These are phyloP conservation scores for Balakata baccata DNA, from an alignment of 345 rosid species.

Conservation along the genomic window DNA sequence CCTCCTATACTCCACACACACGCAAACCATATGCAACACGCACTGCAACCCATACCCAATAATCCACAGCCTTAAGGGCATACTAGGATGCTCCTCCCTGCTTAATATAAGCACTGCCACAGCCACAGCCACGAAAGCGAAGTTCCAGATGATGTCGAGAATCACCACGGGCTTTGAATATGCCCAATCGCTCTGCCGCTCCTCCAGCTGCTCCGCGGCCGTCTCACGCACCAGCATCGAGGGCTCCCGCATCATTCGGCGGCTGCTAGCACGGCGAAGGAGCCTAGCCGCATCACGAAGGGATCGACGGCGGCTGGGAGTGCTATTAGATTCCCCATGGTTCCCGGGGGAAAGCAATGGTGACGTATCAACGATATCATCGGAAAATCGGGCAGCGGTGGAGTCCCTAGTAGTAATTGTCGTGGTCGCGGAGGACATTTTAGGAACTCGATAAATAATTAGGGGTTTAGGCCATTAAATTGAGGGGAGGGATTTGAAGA, in stretches of 20 bases:
- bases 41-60: slow-evolving; percentile 80
- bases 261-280: slow-evolving; percentile 85
- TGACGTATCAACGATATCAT: slow-evolving; percentile 59
- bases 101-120: slow-evolving; percentile 55
- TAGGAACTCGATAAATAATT: background rate
- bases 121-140: slow-evolving; percentile 80
- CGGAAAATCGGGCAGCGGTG: slow-evolving; percentile 41
- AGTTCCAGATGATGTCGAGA: slow-evolving; percentile 78
- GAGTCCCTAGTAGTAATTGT: slow-evolving; percentile 10
- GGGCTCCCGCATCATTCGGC: slow-evolving; percentile 85
- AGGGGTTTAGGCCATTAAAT: background rate
- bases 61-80: slow-evolving; percentile 88
- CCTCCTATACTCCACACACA: slow-evolving; percentile 74
- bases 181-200: slow-evolving; percentile 98
- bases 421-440: slow-evolving; percentile 24
- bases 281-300: slow-evolving; percentile 79
- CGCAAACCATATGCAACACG: slow-evolving; percentile 78
- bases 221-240: slow-evolving; percentile 91
- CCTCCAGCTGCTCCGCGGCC: slow-evolving; percentile 96
- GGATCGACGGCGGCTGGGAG: slow-evolving; percentile 60
- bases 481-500: background rate
- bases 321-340: slow-evolving; percentile 15
- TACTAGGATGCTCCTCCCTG: slow-evolving; percentile 52
- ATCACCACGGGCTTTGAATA: slow-evolving; percentile 90
- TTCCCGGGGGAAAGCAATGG: slow-evolving; percentile 51